Percentiles rank a stretch among this genome's conserved stretches.
Conservation (phyloP, 805 yeast genomes). For the Yamadazyma scolyti region DNA sequence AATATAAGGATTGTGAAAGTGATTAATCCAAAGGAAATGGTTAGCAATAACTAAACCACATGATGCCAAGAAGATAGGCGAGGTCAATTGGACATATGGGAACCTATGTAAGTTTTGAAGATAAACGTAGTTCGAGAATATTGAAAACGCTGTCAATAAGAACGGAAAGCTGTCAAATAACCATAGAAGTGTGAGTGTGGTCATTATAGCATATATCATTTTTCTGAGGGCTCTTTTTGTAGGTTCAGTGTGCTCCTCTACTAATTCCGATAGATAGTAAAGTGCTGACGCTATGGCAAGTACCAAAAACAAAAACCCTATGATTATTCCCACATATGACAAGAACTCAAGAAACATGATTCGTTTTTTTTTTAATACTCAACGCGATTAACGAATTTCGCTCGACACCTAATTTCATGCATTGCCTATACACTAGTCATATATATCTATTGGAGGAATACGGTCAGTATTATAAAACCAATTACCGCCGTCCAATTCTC, state of each 20-base stretch:
- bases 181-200: conserved; percentile 51
- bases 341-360: conserved; percentile 37
- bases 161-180: conserved; percentile 80
- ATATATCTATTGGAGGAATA: conserved; percentile 92
- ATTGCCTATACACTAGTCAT: conserved; percentile 60
- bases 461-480: conserved; percentile 96
- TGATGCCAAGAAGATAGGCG: conserved; percentile 66
- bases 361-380: too few relatives aligned
- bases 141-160: conserved; percentile 59
- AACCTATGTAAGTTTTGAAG: conserved; percentile 73
- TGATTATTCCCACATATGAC: conserved; percentile 33
- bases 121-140: conserved; percentile 69
- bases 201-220: conserved; percentile 61
- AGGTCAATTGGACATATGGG: conserved; percentile 75
- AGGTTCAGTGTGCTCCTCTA: conserved; percentile 88
- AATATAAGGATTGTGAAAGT: conserved; percentile 68
- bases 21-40: conserved; percentile 87
- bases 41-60: conserved; percentile 72
- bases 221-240: conserved; percentile 68
- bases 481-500: conserved; percentile 85
- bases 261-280: conserved; percentile 85
- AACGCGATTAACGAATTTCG: too few relatives aligned
- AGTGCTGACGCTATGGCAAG: conserved; percentile 80
- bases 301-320: conserved; percentile 40
- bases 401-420: too few relatives aligned